These are phyloP conservation scores for Saccharata proteae DNA, from an alignment of 2,329 filamentous ascomycete genomes.

Conservation along the genomic window DNA sequence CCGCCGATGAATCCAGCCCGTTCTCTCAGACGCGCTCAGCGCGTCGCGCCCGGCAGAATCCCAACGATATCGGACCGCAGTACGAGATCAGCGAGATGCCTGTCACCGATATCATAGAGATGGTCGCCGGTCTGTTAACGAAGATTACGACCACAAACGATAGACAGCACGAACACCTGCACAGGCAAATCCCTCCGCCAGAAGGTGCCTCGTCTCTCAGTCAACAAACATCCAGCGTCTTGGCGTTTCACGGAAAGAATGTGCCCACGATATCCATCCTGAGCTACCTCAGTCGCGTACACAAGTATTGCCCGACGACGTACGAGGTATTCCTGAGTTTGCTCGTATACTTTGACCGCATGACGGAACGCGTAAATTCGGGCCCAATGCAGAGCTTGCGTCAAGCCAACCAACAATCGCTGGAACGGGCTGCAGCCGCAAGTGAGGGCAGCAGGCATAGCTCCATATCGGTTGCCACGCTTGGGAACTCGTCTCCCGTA, in stretches of 20 bases:
- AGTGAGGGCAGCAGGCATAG: slow-evolving; percentile 37
- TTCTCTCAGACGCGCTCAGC: slow-evolving; percentile 36
- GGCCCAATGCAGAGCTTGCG: slow-evolving; percentile 56
- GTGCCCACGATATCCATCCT: slow-evolving; percentile 93
- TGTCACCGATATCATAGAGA: slow-evolving; percentile 93
- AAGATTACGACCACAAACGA: slow-evolving; percentile 98
- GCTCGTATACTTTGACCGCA: slow-evolving; percentile 94
- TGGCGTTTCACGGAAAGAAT: slow-evolving; percentile 97
- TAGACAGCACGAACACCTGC: slow-evolving; percentile 78
- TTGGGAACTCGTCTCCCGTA: slow-evolving; percentile 16
- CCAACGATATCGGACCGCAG: slow-evolving; percentile 43
- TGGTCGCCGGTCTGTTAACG: slow-evolving; percentile 91
- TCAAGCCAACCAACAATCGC: slow-evolving; percentile 37
- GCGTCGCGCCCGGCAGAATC: slow-evolving; percentile 30
- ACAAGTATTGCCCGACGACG: slow-evolving; percentile 97
- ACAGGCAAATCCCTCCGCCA: slow-evolving; percentile 56
- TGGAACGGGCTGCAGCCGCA: slow-evolving; percentile 26
- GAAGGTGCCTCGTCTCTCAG: slow-evolving; percentile 48
- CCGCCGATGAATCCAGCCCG: slow-evolving; percentile 59
- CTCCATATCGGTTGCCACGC: slow-evolving; percentile 14
- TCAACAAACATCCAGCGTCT: slow-evolving; percentile 58
- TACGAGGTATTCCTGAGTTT: slow-evolving; percentile 96
- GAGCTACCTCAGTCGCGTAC: slow-evolving; percentile 89
- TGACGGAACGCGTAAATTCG: slow-evolving; percentile 92
- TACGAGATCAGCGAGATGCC: slow-evolving; percentile 98